phyloP scores from a whole-genome alignment of 495 filamentous ascomycete genomes.

The Penicillium cinerascens region DNA sequence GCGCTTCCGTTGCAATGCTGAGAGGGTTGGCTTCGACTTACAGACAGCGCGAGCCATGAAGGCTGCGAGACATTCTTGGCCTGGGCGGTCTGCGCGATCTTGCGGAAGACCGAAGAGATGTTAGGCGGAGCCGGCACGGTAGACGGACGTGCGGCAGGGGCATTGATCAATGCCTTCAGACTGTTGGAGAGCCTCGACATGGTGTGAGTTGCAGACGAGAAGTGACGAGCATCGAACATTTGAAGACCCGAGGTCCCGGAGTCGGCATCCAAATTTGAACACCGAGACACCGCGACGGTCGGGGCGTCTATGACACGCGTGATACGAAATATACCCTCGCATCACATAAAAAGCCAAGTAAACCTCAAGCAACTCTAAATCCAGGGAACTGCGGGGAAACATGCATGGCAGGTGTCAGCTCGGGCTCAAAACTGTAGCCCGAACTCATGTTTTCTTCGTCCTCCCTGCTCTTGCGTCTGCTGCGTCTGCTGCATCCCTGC shows the following conservation, averaged over 20 bases:
- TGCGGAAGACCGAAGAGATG: constrained; percentile 57
- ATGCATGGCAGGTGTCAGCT: not conserved
- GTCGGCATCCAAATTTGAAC: not conserved
- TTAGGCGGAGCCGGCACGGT: constrained; percentile 59
- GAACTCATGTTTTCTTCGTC: not conserved
- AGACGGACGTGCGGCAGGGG: constrained; percentile 61
- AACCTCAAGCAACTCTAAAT: not conserved
- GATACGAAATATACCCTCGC: not conserved
- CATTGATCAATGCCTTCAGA: constrained; percentile 70
- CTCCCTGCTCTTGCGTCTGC: not conserved
- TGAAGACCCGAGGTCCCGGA: not conserved
- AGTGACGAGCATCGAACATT: not conserved
- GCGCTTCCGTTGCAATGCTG: too few species aligned
- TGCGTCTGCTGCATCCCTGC: not conserved
- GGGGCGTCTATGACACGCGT: not conserved
- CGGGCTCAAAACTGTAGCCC: constrained; percentile 14
- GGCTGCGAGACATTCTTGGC: constrained; percentile 53
- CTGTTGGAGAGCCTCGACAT: constrained; percentile 68
- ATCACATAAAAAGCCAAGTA: not conserved
- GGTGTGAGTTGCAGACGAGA: not conserved
- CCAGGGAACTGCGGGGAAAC: constrained; percentile 14
- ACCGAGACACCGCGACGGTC: not conserved
- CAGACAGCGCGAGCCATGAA: constrained; percentile 65
- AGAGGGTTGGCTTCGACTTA: constrained; percentile 23
- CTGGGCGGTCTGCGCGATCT: constrained; percentile 52